phyloP scores from a whole-genome alignment of 768 basidiomycete genomes.

The Paxillus rubicundulus region DNA sequence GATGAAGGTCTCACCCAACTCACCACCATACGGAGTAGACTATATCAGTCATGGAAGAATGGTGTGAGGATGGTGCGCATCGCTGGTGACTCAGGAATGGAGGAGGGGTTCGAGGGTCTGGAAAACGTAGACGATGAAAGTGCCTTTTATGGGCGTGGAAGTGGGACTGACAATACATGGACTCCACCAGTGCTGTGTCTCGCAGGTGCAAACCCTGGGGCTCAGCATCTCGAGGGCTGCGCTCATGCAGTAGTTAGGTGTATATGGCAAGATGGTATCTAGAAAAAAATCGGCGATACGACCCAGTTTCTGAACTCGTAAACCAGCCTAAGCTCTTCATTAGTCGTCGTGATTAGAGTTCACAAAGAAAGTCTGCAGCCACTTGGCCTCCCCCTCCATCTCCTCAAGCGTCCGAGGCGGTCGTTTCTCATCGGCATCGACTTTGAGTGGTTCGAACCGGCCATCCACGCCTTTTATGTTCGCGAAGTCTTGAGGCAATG shows the following conservation, averaged over 20 bases:
- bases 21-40: constrained; percentile 43
- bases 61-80: constrained; percentile 46
- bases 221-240: constrained; percentile 36
- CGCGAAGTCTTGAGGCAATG: constrained; percentile 41
- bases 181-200: constrained; percentile 38
- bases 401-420: constrained; percentile 62
- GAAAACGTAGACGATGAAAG: constrained; percentile 30
- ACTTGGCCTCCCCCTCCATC: constrained; percentile 77
- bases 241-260: constrained; percentile 35
- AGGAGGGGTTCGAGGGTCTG: constrained; percentile 36
- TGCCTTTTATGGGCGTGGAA: constrained; percentile 22
- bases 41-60: constrained; percentile 46
- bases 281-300: constrained; percentile 2
- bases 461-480: constrained; percentile 11
- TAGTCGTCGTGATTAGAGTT: not conserved
- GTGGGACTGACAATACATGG: constrained; percentile 9
- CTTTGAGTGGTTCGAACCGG: constrained; percentile 42
- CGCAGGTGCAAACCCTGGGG: constrained; percentile 30
- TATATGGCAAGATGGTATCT: constrained; percentile 35
- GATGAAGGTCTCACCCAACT: constrained; percentile 54
- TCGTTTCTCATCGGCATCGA: constrained; percentile 72
- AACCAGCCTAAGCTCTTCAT: not conserved
- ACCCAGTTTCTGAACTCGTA: not conserved
- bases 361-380: constrained; percentile 59
- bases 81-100: constrained; percentile 21